Evolutionary conservation across 306 rosid genomes (phyloP).

Genomic region (Herpetospermum pedunculosum): DNA sequence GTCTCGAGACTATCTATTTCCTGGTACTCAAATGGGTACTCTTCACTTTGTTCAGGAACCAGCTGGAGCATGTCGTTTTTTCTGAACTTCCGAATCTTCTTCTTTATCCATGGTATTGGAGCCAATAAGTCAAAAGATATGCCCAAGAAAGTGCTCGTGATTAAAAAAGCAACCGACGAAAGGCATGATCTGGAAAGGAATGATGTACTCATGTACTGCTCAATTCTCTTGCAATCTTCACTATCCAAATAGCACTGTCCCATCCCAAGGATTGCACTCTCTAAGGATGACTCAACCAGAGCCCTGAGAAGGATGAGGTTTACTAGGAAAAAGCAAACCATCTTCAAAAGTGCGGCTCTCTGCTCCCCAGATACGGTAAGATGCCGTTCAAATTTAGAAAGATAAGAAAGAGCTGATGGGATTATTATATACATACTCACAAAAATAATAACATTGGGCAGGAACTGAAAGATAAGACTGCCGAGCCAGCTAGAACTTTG

Average conservation of each 20-base stretch:
- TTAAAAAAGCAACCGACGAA: constrained; percentile 86
- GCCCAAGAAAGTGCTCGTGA: constrained; percentile 86
- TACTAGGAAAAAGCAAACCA: constrained; percentile 97
- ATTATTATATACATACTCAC: constrained; percentile 83
- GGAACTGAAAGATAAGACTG: constrained; percentile 79
- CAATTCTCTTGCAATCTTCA: constrained; percentile 96
- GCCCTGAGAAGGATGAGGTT: constrained; percentile 86
- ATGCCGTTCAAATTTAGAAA: constrained; percentile 86
- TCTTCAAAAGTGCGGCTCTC: constrained; percentile 79
- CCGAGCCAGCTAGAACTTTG: constrained; percentile 91
- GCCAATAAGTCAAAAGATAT: constrained; percentile 90
- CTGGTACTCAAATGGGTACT: constrained; percentile 64
- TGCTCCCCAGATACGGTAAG: constrained; percentile 93
- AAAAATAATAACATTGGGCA: constrained; percentile 83
- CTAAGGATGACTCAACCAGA: constrained; percentile 78
- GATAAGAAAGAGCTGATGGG: constrained; percentile 85
- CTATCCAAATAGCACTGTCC: constrained; percentile 91
- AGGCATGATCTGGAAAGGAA: constrained; percentile 89
- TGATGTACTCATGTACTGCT: constrained; percentile 89
- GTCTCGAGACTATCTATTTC: constrained; percentile 55
- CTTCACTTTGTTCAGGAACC: constrained; percentile 88
- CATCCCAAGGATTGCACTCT: constrained; percentile 70
- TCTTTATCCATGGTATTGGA: constrained; percentile 91
- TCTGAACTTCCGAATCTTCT: constrained; percentile 54
- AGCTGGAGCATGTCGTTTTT: constrained; percentile 95